Evolutionary conservation across 2,329 filamentous ascomycete species (phyloP).

Genomic region (Colletotrichum siamense): DNA sequence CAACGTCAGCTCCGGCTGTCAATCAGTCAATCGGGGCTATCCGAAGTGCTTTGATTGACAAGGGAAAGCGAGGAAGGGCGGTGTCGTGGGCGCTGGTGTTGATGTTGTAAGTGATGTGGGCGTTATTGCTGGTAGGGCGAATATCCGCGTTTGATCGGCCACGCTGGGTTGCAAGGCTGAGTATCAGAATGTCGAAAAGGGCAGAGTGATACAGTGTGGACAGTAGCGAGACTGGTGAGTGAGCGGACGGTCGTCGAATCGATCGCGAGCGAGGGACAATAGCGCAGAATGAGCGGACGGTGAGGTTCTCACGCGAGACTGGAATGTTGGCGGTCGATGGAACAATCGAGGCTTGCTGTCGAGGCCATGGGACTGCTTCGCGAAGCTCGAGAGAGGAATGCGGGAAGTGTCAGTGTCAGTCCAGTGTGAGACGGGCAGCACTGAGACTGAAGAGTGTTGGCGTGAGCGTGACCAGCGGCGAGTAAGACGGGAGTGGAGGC

Average conservation of each 20-base stretch:
- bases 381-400: conserved; percentile 9
- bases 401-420: not conserved
- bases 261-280: not conserved
- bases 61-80: not conserved
- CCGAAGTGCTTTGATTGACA: not conserved
- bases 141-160: conserved; percentile 23
- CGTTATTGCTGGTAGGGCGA: not conserved
- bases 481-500: conserved; percentile 14
- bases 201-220: not conserved
- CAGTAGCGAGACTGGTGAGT: not conserved
- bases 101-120: not conserved
- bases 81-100: not conserved
- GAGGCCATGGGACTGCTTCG: conserved; percentile 14
- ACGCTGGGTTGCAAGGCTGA: conserved; percentile 11
- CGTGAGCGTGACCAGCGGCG: not conserved
- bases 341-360: not conserved
- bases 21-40: not conserved
- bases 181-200: conserved; percentile 19
- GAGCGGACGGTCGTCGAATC: not conserved
- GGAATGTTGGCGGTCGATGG: not conserved
- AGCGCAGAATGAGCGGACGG: not conserved
- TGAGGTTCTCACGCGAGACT: not conserved
- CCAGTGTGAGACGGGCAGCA: not conserved
- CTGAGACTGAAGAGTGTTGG: not conserved
- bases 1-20: not conserved